Evolutionary conservation across 2,329 filamentous ascomycete species (phyloP), one percentile per base, ranked within the genome.

Genomic region (Tolypocladium capitatum): DNA sequence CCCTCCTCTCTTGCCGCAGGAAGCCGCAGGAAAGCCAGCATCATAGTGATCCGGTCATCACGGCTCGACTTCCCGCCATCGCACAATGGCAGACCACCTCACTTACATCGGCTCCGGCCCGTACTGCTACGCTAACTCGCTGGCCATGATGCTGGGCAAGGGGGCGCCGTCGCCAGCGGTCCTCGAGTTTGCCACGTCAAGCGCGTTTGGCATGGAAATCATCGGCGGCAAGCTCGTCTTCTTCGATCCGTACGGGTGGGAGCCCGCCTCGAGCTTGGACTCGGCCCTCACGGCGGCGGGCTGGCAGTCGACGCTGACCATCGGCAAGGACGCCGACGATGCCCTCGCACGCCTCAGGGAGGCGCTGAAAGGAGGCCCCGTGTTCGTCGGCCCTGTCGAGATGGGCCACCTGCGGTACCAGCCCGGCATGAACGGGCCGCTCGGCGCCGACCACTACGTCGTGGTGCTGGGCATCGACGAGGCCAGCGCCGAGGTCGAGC

Each of bases 101-200:
- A 27, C 48, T 2, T 55, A 52, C 38, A 41, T 53, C n/a, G 52
- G 53, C 46, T 51, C 46, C 7, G 53, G 53, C 20, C 53, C 52
- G 4, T 55, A 55, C 46, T 55, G 52, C 49, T 55, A 52, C 36
- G 44, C 53, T 32, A 55, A 55, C 44, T 51, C 50, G 5, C 46
- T 55, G 13, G 50, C 53, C 20, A 55, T 50, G 47, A 47, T 53
- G 33, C 46, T 53, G n/a, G 51, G 51, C 7, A 10, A 36, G 10
- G 43, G 49, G 13, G 46, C 51, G 5, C 51, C 51, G 8, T 52
- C 51, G 11, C 46, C 53, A 4, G 47, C 49, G 2, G 47, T 55
- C 40, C 45, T 55, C 33, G 53, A 55, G 24, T 55, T 55, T 45
- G 53, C 53, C 14, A 55, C 50, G 21, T 52, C 47, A 1, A 51